These are phyloP conservation scores for Datura wrightii DNA, from an alignment of 257 asterid genomes.

Conservation along the genomic window DNA sequence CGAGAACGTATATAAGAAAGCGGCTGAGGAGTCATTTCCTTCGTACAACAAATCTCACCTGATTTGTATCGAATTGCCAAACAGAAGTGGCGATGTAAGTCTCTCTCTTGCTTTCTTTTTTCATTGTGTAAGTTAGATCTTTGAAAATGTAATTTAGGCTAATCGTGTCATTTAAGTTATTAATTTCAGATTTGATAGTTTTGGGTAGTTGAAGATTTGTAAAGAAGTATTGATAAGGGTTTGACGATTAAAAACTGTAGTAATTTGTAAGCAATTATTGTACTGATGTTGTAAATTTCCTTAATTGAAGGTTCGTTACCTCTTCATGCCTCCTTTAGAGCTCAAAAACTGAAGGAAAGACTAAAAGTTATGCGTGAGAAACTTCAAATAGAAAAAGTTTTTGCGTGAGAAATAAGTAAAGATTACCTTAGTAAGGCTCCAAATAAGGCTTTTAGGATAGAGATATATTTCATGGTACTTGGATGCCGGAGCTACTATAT, in stretches of 20 bases:
- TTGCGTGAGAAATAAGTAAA: not conserved
- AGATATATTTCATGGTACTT: not conserved
- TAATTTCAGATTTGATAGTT: not conserved
- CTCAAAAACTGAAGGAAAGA: not conserved
- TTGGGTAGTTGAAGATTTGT: slow-evolving; percentile 19
- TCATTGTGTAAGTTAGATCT: slow-evolving; percentile 17
- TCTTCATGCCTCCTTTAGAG: not conserved
- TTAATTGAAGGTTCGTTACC: not conserved
- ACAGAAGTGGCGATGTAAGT: slow-evolving; percentile 92
- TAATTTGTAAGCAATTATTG: not conserved
- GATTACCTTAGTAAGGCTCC: not conserved
- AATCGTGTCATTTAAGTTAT: not conserved
- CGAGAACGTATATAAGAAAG: slow-evolving; percentile 64
- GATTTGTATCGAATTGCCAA: slow-evolving; percentile 84
- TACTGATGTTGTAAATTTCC: not conserved
- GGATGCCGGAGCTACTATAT: not conserved
- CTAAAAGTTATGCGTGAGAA: not conserved
- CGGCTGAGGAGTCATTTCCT: slow-evolving; percentile 86
- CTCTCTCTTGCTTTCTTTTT: slow-evolving; percentile 31
- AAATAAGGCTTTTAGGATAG: not conserved
- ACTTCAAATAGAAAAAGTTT: not conserved
- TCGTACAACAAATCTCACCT: slow-evolving; percentile 83
- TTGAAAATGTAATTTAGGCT: not conserved
- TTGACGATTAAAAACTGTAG: not conserved
- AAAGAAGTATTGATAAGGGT: not conserved